phyloP scores from a whole-genome alignment of 83 land plant genomes.

The Diphasiastrum complanatum region DNA sequence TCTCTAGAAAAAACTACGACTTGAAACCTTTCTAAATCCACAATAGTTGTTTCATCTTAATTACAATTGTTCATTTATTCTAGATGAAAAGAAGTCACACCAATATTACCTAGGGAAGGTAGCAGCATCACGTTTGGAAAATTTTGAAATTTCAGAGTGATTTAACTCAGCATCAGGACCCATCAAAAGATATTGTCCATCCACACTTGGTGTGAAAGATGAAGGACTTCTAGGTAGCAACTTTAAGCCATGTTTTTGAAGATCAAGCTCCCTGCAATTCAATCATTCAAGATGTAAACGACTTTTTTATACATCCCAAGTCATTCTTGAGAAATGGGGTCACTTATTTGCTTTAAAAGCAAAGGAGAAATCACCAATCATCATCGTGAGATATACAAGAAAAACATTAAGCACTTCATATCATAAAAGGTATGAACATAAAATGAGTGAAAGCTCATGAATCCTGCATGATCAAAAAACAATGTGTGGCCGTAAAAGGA shows the following conservation, averaged over 20 bases:
- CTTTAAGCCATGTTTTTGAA: constrained; percentile 79
- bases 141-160: constrained; percentile 70
- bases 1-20: too few relatives aligned
- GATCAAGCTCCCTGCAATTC: constrained; percentile 61
- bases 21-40: too few relatives aligned
- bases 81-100: too few relatives aligned
- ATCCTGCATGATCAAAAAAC: too few relatives aligned
- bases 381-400: too few relatives aligned
- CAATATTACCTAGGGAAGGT: constrained; percentile 56
- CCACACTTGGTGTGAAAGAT: constrained; percentile 85
- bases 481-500: too few relatives aligned
- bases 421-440: too few relatives aligned
- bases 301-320: background rate
- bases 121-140: constrained; percentile 70
- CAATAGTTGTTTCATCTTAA: too few relatives aligned
- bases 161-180: constrained; percentile 68
- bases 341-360: background rate
- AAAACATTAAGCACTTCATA: too few relatives aligned
- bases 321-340: background rate
- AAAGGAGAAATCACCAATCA: too few relatives aligned
- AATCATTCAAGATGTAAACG: background rate
- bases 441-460: too few relatives aligned
- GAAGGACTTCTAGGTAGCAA: constrained; percentile 76
- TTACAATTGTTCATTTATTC: too few relatives aligned
- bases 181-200: constrained; percentile 73